phyloP scores from a whole-genome alignment of 169 alveolate species.

The Eimeria brunetti region DNA sequence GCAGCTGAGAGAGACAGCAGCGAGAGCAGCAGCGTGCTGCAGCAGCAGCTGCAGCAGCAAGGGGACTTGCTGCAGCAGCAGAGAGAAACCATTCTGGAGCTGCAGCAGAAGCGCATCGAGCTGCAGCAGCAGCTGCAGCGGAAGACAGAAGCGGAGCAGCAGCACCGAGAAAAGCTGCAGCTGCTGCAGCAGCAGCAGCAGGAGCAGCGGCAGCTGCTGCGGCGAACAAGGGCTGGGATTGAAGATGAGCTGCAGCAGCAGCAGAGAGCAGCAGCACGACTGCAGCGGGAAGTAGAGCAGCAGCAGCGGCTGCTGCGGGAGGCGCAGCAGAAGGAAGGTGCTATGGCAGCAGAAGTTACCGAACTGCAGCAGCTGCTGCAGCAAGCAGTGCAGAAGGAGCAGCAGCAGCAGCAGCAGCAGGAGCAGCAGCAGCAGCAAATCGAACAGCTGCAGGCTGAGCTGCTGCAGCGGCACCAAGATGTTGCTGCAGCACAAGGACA shows the following conservation, averaged over 20 bases:
- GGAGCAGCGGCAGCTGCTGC: constrained; percentile 48
- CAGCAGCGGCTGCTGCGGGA: constrained; percentile 66
- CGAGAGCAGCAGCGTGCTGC: constrained; percentile 70
- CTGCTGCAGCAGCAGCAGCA: constrained; percentile 68
- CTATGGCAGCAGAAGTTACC: neutral
- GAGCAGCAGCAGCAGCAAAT: constrained; percentile 61
- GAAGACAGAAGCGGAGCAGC: constrained; percentile 11
- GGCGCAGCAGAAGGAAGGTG: constrained; percentile 55
- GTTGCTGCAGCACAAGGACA: constrained; percentile 39
- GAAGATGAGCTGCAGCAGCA: constrained; percentile 48
- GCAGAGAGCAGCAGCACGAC: constrained; percentile 34
- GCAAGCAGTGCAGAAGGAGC: constrained; percentile 27
- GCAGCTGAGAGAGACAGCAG: constrained; percentile 36
- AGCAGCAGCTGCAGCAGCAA: constrained; percentile 72
- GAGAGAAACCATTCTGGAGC: constrained; percentile 16
- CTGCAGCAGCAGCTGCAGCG: constrained; percentile 56
- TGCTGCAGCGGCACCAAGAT: constrained; percentile 55
- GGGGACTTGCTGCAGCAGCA: constrained; percentile 22
- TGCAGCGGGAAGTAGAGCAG: constrained; percentile 52
- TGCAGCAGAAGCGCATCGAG: constrained; percentile 53
- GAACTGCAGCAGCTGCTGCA: constrained; percentile 24
- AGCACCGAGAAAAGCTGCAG: constrained; percentile 34
- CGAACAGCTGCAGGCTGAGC: constrained; percentile 51
- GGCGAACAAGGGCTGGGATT: neutral
- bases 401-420: constrained; percentile 65